phyloP scores from a whole-genome alignment of 2,329 filamentous ascomycete genomes.

The Cladophialophora carrionii region DNA sequence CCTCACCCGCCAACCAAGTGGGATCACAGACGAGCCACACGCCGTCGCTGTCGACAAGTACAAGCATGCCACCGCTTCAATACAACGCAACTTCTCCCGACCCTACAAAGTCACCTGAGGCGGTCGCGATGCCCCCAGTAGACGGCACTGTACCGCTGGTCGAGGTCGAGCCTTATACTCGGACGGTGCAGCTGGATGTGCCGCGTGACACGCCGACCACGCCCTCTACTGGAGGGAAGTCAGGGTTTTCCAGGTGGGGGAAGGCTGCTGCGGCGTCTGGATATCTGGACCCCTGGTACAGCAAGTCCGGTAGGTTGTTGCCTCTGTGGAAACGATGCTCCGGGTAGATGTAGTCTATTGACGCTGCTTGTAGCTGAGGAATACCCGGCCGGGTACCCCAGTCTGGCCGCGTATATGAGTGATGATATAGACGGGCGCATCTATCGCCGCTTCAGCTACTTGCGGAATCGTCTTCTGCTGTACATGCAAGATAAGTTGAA shows the following conservation, averaged over 20 bases:
- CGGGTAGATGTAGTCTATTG: neutral
- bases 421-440: constrained; percentile 4
- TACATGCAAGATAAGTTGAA: constrained; percentile 4
- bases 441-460: constrained; percentile 6
- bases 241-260: neutral
- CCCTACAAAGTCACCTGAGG: neutral
- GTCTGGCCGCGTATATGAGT: constrained; percentile 4
- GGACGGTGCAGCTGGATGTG: neutral
- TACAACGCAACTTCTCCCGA: neutral
- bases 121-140: neutral
- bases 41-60: neutral
- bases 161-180: neutral
- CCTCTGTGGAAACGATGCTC: neutral
- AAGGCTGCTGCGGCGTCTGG: neutral
- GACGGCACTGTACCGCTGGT: neutral
- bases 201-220: neutral
- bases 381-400: neutral
- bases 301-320: constrained; percentile 1
- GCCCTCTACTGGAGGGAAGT: neutral
- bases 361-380: neutral
- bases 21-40: neutral
- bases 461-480: constrained; percentile 4
- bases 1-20: neutral
- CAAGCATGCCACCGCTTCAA: neutral
- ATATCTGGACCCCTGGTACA: constrained; percentile 3